Conservation (phyloP, 352 stramenopile genomes). For the Phytopythium chamaehyphon region DNA sequence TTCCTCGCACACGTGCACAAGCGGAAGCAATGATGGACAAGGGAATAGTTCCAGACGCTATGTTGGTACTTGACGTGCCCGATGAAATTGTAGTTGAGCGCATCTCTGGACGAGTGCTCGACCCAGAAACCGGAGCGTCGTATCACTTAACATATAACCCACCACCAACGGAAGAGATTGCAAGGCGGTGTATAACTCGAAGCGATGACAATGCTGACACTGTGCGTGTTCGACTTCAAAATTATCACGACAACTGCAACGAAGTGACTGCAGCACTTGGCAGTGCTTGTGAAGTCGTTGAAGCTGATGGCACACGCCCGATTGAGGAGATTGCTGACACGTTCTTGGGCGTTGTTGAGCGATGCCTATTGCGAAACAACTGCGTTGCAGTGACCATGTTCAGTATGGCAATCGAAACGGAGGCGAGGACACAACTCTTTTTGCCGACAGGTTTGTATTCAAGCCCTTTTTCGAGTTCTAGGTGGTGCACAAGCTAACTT, state of each 20-base stretch:
- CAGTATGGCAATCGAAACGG: slow-evolving; percentile 32
- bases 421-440: slow-evolving; percentile 45
- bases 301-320: slow-evolving; percentile 38
- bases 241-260: slow-evolving; percentile 76
- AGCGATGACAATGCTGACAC: slow-evolving; percentile 91
- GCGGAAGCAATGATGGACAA: slow-evolving; percentile 54
- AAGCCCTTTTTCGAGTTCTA: slow-evolving; percentile 3
- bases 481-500: not conserved
- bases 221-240: slow-evolving; percentile 79
- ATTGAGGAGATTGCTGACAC: slow-evolving; percentile 54
- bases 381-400: slow-evolving; percentile 50
- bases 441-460: slow-evolving; percentile 37
- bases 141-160: slow-evolving; percentile 90
- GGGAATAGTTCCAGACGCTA: slow-evolving; percentile 86
- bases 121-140: slow-evolving; percentile 90
- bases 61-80: slow-evolving; percentile 94
- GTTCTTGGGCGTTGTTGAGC: slow-evolving; percentile 48
- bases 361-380: slow-evolving; percentile 57
- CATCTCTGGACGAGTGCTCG: slow-evolving; percentile 89
- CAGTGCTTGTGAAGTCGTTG: slow-evolving; percentile 39
- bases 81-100: slow-evolving; percentile 92
- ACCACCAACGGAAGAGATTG: slow-evolving; percentile 49
- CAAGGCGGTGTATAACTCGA: slow-evolving; percentile 50
- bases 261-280: slow-evolving; percentile 34
- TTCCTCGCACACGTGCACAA: slow-evolving; percentile 89